Evolutionary conservation across 2,329 filamentous ascomycete species (phyloP), one percentile per base, ranked within the genome.

Genomic region (Cladosporium sp.): DNA sequence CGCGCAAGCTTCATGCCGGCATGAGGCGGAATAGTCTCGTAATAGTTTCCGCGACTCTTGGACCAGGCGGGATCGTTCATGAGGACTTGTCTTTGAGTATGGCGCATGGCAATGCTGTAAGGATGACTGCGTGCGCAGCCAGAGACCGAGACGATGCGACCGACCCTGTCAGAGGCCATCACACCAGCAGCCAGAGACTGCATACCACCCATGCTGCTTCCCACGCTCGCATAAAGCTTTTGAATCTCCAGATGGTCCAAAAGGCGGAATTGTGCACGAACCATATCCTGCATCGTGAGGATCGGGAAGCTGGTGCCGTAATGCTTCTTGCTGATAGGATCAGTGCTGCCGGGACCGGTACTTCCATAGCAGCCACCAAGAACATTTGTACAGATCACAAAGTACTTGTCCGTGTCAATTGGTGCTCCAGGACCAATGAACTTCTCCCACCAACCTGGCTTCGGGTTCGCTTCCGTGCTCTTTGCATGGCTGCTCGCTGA

Each of bases 31-130:
- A 99, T 85, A 40, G 80, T 78, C 68, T 87, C 88, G 71, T 96
- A 96, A 62, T 83, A 84, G 78, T 97, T 97, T 1, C 94, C 94
- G 35, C 94, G 85, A 65, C 90, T 90, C 35, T 67, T 63, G 10
- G 71, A 64, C 94, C 94, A 99, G 68, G 96, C 91, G 2, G 92
- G 91, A 68, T 99, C 94, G 88, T 97, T 97, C 92, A 99, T 97
- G 48, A 99, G 82, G 1, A 97, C 94, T 77, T 97, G 94, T 25
- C 94, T 86, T 75, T 99, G 94, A 0, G 93, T 96, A 75, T 99
- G 94, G 55, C 94, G 86, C 93, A 99, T 97, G 34, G 94, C 94
- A 71, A 99, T 96, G 73, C 92, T 96, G 77, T 99, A 99, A 0
- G 94, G 94, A 71, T 99, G 94, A 65, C 89, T 95, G 62, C 94